A percentile compares a stretch with the other conserved stretches of the same genome.
Evolutionary conservation across 768 basidiomycete genomes (phyloP).

Genomic region (Dioszegia aurantiaca): DNA sequence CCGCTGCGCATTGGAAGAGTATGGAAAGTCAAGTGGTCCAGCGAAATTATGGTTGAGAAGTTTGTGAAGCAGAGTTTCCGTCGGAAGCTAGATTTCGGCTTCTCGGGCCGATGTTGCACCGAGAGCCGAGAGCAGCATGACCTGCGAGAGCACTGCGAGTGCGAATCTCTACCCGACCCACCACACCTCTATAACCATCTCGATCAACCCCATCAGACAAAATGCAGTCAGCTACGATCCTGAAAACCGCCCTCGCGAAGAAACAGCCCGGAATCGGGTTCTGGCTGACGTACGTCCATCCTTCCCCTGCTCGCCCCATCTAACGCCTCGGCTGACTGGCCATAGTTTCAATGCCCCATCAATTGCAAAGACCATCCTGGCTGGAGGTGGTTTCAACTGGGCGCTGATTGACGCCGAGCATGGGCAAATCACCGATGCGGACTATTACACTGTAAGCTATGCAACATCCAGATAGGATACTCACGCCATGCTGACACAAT

Average conservation of each 20-base stretch:
- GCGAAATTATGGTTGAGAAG: too few relatives aligned
- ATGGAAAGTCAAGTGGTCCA: too few relatives aligned
- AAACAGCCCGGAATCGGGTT: constrained; percentile 40
- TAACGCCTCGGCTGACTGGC: not conserved
- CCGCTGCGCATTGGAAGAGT: too few relatives aligned
- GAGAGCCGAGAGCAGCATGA: too few relatives aligned
- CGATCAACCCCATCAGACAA: too few relatives aligned
- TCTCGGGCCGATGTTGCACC: too few relatives aligned
- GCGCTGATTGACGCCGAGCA: constrained; percentile 43
- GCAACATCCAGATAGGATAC: too few relatives aligned
- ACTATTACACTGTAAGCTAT: constrained; percentile 34
- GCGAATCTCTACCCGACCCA: not conserved
- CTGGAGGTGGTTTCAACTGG: constrained; percentile 40
- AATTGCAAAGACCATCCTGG: constrained; percentile 29
- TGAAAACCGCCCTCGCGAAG: constrained; percentile 28
- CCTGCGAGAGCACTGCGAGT: too few relatives aligned
- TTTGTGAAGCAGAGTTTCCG: too few relatives aligned
- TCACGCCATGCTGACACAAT: too few relatives aligned
- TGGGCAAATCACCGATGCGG: constrained; percentile 38
- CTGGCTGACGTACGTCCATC: constrained; percentile 40
- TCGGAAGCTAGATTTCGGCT: too few relatives aligned
- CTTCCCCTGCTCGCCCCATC: not conserved
- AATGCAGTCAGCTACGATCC: constrained; percentile 9
- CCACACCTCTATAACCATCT: not conserved
- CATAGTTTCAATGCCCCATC: constrained; percentile 24